These are phyloP conservation scores for Candida nemodendra DNA, from an alignment of 805 yeast species.

Conservation along the genomic window DNA sequence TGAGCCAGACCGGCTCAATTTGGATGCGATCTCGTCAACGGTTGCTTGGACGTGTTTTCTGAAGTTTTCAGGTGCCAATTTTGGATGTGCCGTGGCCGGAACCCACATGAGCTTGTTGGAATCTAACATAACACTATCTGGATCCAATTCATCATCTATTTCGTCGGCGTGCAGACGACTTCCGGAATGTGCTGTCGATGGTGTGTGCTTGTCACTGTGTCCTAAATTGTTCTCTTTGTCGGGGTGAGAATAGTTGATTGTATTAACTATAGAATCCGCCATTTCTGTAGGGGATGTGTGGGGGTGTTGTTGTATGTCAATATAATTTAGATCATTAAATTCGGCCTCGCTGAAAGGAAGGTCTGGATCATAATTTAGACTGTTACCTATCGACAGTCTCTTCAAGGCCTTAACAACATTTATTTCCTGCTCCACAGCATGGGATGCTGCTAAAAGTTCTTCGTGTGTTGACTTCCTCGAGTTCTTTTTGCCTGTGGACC, in stretches of 20 bases:
- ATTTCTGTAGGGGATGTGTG: background rate
- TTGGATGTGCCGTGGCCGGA: conserved; percentile 93
- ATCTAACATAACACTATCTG: conserved; percentile 26
- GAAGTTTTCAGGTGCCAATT: conserved; percentile 88
- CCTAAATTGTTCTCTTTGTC: conserved; percentile 6
- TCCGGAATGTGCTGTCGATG: background rate
- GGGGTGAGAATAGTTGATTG: conserved; percentile 1
- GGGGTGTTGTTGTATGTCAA: conserved; percentile 15
- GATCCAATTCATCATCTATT: conserved; percentile 13
- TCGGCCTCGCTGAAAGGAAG: conserved; percentile 43
- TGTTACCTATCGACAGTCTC: conserved; percentile 66
- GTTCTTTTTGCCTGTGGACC: background rate
- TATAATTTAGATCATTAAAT: conserved; percentile 19
- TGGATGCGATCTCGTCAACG: conserved; percentile 50
- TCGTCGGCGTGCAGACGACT: conserved; percentile 11
- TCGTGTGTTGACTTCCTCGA: conserved; percentile 31
- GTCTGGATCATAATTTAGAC: conserved; percentile 67
- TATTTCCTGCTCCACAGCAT: conserved; percentile 72
- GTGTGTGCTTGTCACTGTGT: conserved; percentile 5
- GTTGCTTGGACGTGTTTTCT: conserved; percentile 61
- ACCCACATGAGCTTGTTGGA: conserved; percentile 78
- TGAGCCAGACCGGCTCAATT: conserved; percentile 31
- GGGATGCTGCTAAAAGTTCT: conserved; percentile 60
- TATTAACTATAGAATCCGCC: background rate
- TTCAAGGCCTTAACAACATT: conserved; percentile 72